These are phyloP conservation scores for Colletotrichum sp. DNA, from an alignment of 2,329 filamentous ascomycete species.

Conservation along the genomic window DNA sequence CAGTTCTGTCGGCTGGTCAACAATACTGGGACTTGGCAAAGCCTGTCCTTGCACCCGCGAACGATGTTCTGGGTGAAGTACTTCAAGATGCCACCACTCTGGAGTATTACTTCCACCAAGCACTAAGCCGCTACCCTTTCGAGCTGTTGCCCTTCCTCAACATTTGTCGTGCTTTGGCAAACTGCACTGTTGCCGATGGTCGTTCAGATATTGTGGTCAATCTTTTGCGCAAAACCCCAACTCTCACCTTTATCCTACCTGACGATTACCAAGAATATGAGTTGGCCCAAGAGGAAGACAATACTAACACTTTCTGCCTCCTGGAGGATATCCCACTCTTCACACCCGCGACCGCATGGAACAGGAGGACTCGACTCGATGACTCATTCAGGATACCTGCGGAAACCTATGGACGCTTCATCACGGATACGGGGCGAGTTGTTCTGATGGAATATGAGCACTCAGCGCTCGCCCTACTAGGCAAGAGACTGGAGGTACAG, in stretches of 20 bases:
- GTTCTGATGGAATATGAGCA: conserved; percentile 81
- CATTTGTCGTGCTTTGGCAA: conserved; percentile 68
- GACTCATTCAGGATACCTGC: conserved; percentile 66
- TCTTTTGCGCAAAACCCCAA: conserved; percentile 72
- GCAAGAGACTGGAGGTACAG: conserved; percentile 75
- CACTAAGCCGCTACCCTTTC: conserved; percentile 81
- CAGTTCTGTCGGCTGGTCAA: conserved; percentile 63
- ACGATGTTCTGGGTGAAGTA: conserved; percentile 10
- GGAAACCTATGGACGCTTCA: conserved; percentile 72
- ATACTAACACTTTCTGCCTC: conserved; percentile 78
- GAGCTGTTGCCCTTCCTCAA: conserved; percentile 82
- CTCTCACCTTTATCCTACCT: conserved; percentile 80
- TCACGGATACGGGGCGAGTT: conserved; percentile 78
- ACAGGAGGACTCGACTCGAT: conserved; percentile 46
- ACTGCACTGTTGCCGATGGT: conserved; percentile 36
- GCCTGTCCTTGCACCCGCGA: conserved; percentile 19
- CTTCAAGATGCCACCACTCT: conserved; percentile 46
- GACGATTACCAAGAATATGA: conserved; percentile 75
- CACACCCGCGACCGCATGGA: conserved; percentile 48
- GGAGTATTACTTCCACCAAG: conserved; percentile 66
- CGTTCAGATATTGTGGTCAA: conserved; percentile 59
- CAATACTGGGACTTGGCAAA: conserved; percentile 59
- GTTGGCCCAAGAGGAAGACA: conserved; percentile 84
- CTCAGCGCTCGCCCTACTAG: conserved; percentile 80
- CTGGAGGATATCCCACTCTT: conserved; percentile 69